These are phyloP conservation scores for Xylaria cubensis DNA, from an alignment of 495 filamentous ascomycete species.

Conservation along the genomic window DNA sequence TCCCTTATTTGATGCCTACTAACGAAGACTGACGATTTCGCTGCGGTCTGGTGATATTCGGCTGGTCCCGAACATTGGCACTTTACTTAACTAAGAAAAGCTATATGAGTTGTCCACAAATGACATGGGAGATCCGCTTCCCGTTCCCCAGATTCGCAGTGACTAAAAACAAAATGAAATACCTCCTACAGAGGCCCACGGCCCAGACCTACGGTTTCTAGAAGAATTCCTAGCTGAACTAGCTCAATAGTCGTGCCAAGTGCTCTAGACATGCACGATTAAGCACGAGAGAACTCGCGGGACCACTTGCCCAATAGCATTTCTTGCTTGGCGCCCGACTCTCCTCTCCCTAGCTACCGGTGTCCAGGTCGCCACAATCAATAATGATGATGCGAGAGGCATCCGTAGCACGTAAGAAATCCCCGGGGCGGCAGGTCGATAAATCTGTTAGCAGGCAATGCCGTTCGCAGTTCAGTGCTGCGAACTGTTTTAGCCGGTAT, in stretches of 20 bases:
- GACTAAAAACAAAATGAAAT: neutral
- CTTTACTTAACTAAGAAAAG: too few relatives aligned
- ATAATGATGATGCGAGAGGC: constrained; percentile 25
- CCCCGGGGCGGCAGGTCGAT: neutral
- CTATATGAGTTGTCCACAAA: neutral
- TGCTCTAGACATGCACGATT: constrained; percentile 12
- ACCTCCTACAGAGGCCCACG: neutral
- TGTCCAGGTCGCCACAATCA: constrained; percentile 24
- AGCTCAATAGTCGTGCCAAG: constrained; percentile 2
- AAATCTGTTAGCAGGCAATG: neutral
- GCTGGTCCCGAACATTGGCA: constrained; percentile 17
- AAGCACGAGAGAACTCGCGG: constrained; percentile 9
- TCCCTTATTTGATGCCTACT: neutral
- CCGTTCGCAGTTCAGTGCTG: constrained; percentile 3
- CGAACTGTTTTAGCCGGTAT: constrained; percentile 22
- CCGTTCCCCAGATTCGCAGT: constrained; percentile 4
- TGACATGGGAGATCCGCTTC: neutral
- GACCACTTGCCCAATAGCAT: constrained; percentile 20
- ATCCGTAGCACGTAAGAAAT: constrained; percentile 9
- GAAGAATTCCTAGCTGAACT: constrained; percentile 23
- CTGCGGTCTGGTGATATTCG: constrained; percentile 6
- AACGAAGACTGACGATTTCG: neutral
- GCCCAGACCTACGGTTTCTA: constrained; percentile 15
- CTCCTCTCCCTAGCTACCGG: constrained; percentile 11
- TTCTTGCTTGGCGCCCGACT: neutral